These are phyloP conservation scores for Wickerhamomyces hampshirensis DNA, from an alignment of 805 yeast species.

Conservation along the genomic window DNA sequence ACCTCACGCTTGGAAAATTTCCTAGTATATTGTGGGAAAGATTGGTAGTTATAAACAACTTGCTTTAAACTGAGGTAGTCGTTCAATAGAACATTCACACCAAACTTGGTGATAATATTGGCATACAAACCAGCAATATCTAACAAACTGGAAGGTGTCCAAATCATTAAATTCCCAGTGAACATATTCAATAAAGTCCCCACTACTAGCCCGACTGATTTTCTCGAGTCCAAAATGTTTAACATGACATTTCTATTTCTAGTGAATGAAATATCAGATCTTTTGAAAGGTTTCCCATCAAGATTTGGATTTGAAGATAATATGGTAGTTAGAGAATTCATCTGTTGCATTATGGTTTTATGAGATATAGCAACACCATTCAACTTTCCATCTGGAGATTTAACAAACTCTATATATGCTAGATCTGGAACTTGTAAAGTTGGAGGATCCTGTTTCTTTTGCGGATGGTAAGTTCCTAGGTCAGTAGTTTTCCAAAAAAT, in stretches of 20 bases:
- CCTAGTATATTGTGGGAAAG: slow-evolving; percentile 78
- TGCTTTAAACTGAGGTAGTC: slow-evolving; percentile 87
- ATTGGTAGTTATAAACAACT: slow-evolving; percentile 89
- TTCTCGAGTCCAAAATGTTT: slow-evolving; percentile 62
- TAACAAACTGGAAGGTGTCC: slow-evolving; percentile 72
- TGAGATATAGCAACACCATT: slow-evolving; percentile 94
- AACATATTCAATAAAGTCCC: slow-evolving; percentile 79
- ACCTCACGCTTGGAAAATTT: slow-evolving; percentile 70
- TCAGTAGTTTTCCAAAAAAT: slow-evolving; percentile 82
- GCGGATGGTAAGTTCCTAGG: slow-evolving; percentile 65
- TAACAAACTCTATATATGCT: slow-evolving; percentile 89
- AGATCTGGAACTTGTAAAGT: slow-evolving; percentile 72
- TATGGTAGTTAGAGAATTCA: slow-evolving; percentile 68
- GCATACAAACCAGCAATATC: slow-evolving; percentile 87
- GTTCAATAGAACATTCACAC: slow-evolving; percentile 71
- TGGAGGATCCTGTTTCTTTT: slow-evolving; percentile 55
- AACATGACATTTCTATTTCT: slow-evolving; percentile 51
- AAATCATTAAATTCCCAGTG: slow-evolving; percentile 75
- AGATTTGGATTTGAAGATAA: slow-evolving; percentile 57
- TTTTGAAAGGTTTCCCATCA: slow-evolving; percentile 41
- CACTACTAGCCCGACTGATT: slow-evolving; percentile 80
- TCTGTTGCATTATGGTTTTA: slow-evolving; percentile 81
- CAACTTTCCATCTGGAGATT: slow-evolving; percentile 85
- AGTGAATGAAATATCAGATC: slow-evolving; percentile 45
- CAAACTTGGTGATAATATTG: slow-evolving; percentile 61